Percentiles rank a stretch among this genome's conserved stretches.
phyloP scores from a whole-genome alignment of 2,329 filamentous ascomycete genomes.

The Xylariaceae sp. region DNA sequence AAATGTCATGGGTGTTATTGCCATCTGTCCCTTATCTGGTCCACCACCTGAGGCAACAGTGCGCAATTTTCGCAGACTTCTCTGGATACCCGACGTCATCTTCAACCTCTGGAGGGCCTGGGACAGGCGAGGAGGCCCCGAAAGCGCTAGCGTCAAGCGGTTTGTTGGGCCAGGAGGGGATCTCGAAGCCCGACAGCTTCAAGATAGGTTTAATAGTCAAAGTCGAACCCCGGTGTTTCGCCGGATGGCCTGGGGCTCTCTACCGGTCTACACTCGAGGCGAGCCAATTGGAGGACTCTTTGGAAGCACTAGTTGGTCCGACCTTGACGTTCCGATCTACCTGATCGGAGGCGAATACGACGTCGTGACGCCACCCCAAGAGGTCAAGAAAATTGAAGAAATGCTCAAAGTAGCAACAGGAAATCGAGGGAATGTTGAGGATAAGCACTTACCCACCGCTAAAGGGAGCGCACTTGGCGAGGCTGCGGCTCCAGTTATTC shows the following conservation, averaged over 20 bases:
- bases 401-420: slow-evolving; percentile 42
- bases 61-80: slow-evolving; percentile 59
- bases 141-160: slow-evolving; percentile 79
- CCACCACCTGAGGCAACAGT: slow-evolving; percentile 64
- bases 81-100: slow-evolving; percentile 72
- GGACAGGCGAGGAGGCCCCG: slow-evolving; percentile 78
- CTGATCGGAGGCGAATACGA: slow-evolving; percentile 82
- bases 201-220: slow-evolving; percentile 80
- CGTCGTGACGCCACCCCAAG: slow-evolving; percentile 72
- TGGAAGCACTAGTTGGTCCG: slow-evolving; percentile 73
- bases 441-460: slow-evolving; percentile 6
- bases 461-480: slow-evolving; percentile 51
- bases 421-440: background rate
- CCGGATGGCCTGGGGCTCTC: slow-evolving; percentile 76
- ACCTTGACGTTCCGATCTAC: slow-evolving; percentile 75
- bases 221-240: slow-evolving; percentile 84
- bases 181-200: slow-evolving; percentile 68
- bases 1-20: slow-evolving; percentile 77
- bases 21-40: slow-evolving; percentile 78
- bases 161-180: slow-evolving; percentile 76
- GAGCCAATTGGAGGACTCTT: slow-evolving; percentile 69
- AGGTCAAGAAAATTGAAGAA: slow-evolving; percentile 70
- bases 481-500: slow-evolving; percentile 56
- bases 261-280: slow-evolving; percentile 66
- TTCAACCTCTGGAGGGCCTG: slow-evolving; percentile 80